Percentiles rank a stretch among this genome's conserved stretches.
Evolutionary conservation across 768 basidiomycete genomes (phyloP).

Genomic region (Suillus subluteus): DNA sequence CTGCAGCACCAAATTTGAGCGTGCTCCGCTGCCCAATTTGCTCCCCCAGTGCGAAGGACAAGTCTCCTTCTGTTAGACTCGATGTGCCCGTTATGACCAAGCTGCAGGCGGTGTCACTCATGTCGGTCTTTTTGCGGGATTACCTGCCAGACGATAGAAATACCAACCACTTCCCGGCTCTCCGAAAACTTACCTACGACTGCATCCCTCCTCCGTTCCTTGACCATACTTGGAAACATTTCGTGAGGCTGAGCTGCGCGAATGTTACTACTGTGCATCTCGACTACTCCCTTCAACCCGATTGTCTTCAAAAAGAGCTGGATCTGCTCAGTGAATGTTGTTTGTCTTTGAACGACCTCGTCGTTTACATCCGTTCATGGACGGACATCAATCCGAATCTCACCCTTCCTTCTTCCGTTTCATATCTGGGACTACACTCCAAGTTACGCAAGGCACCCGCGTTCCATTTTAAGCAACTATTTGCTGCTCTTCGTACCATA

Average conservation of each 20-base stretch:
- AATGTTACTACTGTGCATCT: conserved; percentile 31
- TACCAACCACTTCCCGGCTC: conserved; percentile 32
- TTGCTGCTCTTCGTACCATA: conserved; percentile 28
- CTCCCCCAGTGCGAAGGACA: conserved; percentile 27
- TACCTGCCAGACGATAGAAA: conserved; percentile 33
- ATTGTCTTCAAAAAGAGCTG: conserved; percentile 29
- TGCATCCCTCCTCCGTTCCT: conserved; percentile 35
- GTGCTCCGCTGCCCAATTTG: conserved; percentile 33
- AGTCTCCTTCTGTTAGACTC: conserved; percentile 20
- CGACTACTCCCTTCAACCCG: conserved; percentile 29
- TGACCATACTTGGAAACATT: conserved; percentile 31
- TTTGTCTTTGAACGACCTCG: conserved; percentile 25
- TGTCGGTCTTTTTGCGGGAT: conserved; percentile 33
- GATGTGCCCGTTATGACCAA: conserved; percentile 33
- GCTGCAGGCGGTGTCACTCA: conserved; percentile 28
- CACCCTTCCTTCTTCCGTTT: conserved; percentile 26
- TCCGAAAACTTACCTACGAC: conserved; percentile 35
- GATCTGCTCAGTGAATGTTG: conserved; percentile 30
- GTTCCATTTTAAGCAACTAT: conserved; percentile 22
- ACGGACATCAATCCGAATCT: conserved; percentile 24
- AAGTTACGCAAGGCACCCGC: conserved; percentile 19
- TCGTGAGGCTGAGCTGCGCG: conserved; percentile 28
- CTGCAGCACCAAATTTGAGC: conserved; percentile 29
- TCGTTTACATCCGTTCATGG: conserved; percentile 31
- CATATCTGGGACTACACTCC: conserved; percentile 27